Evolutionary conservation across 164 flowering plant species (phyloP), one percentile per base, ranked within the genome.

Genomic region (Berberis vulgaris): DNA sequence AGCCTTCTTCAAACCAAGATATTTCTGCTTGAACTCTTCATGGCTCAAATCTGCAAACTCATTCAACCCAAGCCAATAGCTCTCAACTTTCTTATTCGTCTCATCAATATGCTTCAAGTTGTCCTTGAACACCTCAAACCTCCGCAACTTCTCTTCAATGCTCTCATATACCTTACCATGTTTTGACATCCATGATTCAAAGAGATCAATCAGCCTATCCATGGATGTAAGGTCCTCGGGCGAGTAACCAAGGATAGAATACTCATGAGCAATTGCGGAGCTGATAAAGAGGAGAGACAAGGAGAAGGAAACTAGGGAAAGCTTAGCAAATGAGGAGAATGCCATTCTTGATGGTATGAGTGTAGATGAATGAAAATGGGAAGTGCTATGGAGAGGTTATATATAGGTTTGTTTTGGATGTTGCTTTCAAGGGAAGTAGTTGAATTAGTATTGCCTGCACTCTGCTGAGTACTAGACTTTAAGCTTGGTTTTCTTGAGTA

Each of bases 31-130:
- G 79, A 85, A 89, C 84, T 87, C 93, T 5, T 86, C 85, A 54
- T 86, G 87, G 76, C 74, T 89, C 80, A 89, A 56, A 63, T 89
- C 96, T 0, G 93, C 87, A 65, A 85, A 89, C 77, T 79, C 86
- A 57, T 62, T 63, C 67, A 89, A 58, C 12, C 86, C 90, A 49
- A 89, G 89, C 93, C 96, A 86, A 65, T 86, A 89, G 75, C 65
- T 86, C 38, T 54, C 73, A 42, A 71, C 71, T 69, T 66, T 73
- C 81, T 82, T 81, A 65, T 89, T 89, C 3, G 78, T 80, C 77
- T 82, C 85, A 49, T 89, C 91, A 11, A 89, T 85, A 64, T 84
- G 87, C 70, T 77, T 71, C 74, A 89, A 67, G 46, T 89, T 89
- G 39, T 85, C 96, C 79, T 80, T 81, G 66, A 89, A 89, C 44